Evolutionary conservation across 139 green algal species (phyloP), one percentile per base, ranked within the genome.

Genomic region (Chlamydomonas sp.): DNA sequence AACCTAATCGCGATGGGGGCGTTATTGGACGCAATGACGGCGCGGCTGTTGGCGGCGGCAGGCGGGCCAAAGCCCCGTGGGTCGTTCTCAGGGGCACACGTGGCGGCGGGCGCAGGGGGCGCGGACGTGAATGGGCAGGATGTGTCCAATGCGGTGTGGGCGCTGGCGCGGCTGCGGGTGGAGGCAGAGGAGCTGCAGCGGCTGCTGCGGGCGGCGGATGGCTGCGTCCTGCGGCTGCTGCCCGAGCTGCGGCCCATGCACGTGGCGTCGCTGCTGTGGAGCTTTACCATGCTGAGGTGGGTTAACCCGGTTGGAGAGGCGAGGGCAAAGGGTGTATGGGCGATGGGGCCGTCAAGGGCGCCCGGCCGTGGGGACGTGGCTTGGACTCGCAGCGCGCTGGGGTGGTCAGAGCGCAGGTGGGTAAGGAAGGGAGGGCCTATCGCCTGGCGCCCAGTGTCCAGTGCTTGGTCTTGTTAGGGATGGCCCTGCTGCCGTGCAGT

Each of bases 71-170:
- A 49, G 31, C 14, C 10, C 61, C 31, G 77, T 17, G 20, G 31
- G 31, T 63, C 62, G 64, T 4, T 18, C 61, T 57, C 83, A 3
- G 74, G 9, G 8, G 76, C 15, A 16, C 62, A 58, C 58, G n/a
- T 63, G 79, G 15, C 63, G 61, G 49, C 9, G 64, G 17, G 20
- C 57, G 66, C 59, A 49, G n/a, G 75, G 16, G 1, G 57, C 2
- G 61, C 15, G n/a, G 78, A 75, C 58, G 75, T 15, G 57, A 75
- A 18, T 60, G 18, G 49, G 7, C 85, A 91, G 88, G 88, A 91
- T 63, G 9, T 91, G 57, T 69, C 78, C 7, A 85, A 91, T 17
- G 49, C 78, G 8, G 67, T 91, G 57, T 91, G 88, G 88, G 88
- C 78, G 17, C 69, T 91, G 57, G 88, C 63, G 18, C 83, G 78